phyloP scores from a whole-genome alignment of 495 filamentous ascomycete genomes.

The Hyaloscypha variabilis region DNA sequence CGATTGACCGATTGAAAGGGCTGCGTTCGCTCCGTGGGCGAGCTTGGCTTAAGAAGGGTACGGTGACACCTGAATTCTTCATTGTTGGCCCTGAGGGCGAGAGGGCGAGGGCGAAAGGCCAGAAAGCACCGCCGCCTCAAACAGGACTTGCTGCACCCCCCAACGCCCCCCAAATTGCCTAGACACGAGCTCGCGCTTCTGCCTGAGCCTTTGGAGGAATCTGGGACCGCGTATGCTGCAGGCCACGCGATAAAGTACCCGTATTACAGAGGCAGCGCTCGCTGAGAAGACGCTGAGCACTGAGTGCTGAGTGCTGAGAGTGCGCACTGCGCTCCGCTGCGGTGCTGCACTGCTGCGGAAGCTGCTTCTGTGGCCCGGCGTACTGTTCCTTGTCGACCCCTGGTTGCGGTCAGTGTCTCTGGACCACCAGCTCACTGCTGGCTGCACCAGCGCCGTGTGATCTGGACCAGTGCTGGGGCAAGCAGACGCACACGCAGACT shows the following conservation, averaged over 20 bases:
- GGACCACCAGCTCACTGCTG: background rate
- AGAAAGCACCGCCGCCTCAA: background rate
- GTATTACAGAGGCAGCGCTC: background rate
- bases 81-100: constrained; percentile 16
- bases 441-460: background rate
- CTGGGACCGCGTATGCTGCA: background rate
- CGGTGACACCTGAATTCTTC: constrained; percentile 33
- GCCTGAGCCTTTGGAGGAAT: constrained; percentile 5
- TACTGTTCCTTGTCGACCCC: background rate
- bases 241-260: constrained; percentile 2
- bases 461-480: background rate
- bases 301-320: background rate
- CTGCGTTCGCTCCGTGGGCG: constrained; percentile 25
- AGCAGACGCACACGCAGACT: background rate
- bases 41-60: constrained; percentile 31
- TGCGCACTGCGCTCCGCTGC: background rate
- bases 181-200: constrained; percentile 23
- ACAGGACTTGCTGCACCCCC: constrained; percentile 13
- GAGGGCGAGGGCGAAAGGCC: background rate
- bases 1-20: constrained; percentile 28
- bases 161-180: constrained; percentile 9
- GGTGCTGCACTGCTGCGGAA: background rate
- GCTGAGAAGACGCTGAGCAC: background rate
- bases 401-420: background rate
- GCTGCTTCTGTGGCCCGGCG: background rate